phyloP scores from a whole-genome alignment of 495 filamentous ascomycete species.

The Trichoderma orchidacearum region DNA sequence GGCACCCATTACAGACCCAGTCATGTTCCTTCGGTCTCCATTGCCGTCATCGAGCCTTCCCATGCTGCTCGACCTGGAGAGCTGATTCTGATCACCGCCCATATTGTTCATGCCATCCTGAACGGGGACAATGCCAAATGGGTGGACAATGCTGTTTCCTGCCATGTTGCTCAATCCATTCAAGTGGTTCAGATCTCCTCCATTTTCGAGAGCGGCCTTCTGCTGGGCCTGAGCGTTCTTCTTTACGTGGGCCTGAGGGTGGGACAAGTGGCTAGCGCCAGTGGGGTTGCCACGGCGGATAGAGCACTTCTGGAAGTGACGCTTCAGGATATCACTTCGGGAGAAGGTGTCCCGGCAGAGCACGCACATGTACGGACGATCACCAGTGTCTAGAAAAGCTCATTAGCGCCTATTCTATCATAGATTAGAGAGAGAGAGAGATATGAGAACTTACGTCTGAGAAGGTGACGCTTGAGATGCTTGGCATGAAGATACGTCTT shows the following conservation, averaged over 20 bases:
- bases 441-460: slow-evolving; percentile 65
- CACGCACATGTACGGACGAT: slow-evolving; percentile 92
- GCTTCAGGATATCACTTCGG: slow-evolving; percentile 93
- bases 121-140: slow-evolving; percentile 30
- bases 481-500: slow-evolving; percentile 97
- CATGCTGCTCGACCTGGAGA: slow-evolving; percentile 45
- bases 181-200: slow-evolving; percentile 36
- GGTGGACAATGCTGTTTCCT: slow-evolving; percentile 14
- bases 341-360: slow-evolving; percentile 98
- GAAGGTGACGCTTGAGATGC: slow-evolving; percentile 88
- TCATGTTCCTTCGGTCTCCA: slow-evolving; percentile 40
- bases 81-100: slow-evolving; percentile 37
- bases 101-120: slow-evolving; percentile 35
- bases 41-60: slow-evolving; percentile 36
- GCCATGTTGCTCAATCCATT: slow-evolving; percentile 33
- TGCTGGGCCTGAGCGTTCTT: slow-evolving; percentile 49
- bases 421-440: slow-evolving; percentile 7
- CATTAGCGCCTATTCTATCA: slow-evolving; percentile 9
- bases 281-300: slow-evolving; percentile 89
- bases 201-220: slow-evolving; percentile 18
- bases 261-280: slow-evolving; percentile 79
- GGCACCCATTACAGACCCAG: slow-evolving; percentile 24
- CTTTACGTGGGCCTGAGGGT: slow-evolving; percentile 78
- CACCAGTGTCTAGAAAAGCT: slow-evolving; percentile 63
- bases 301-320: slow-evolving; percentile 97